Conservation (phyloP, 108 stramenopile genomes). For the Mayamaea pseudoterrestris region DNA sequence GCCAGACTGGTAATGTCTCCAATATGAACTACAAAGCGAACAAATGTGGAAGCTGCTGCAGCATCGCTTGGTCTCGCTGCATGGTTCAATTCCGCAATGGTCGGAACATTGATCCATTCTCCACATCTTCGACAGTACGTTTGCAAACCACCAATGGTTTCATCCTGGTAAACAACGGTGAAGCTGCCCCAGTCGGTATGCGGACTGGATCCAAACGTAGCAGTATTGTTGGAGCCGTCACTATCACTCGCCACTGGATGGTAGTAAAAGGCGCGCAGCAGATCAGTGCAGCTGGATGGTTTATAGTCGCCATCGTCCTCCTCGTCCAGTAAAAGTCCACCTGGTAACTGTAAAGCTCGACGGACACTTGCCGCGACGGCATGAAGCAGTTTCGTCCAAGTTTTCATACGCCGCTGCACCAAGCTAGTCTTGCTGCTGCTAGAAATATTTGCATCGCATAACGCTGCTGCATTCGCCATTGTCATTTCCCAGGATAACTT, state of each 20-base stretch:
- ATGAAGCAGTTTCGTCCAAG: constrained; percentile 5
- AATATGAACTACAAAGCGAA: constrained; percentile 49
- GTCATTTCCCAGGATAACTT: too few species aligned
- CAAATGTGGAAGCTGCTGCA: background rate
- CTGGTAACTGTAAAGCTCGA: constrained; percentile 1
- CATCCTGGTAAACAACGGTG: constrained; percentile 81
- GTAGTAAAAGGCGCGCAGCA: constrained; percentile 10
- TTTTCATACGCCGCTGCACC: background rate
- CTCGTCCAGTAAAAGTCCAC: background rate
- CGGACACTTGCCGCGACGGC: background rate
- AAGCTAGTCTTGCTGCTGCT: background rate
- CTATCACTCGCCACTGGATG: background rate
- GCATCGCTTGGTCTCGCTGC: background rate
- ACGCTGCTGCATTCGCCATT: too few species aligned
- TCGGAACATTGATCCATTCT: constrained; percentile 45
- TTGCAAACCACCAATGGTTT: constrained; percentile 52
- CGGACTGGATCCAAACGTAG: constrained; percentile 46
- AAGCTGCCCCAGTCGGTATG: constrained; percentile 75
- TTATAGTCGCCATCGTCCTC: background rate
- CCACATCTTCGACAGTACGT: constrained; percentile 56
- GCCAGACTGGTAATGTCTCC: constrained; percentile 67
- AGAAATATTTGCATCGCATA: too few species aligned
- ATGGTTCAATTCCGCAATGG: too few species aligned
- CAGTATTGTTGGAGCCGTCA: constrained; percentile 1
- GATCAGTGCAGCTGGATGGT: background rate